Conservation (phyloP, 768 basidiomycete species). For the Boletus rubescentipes region DNA sequence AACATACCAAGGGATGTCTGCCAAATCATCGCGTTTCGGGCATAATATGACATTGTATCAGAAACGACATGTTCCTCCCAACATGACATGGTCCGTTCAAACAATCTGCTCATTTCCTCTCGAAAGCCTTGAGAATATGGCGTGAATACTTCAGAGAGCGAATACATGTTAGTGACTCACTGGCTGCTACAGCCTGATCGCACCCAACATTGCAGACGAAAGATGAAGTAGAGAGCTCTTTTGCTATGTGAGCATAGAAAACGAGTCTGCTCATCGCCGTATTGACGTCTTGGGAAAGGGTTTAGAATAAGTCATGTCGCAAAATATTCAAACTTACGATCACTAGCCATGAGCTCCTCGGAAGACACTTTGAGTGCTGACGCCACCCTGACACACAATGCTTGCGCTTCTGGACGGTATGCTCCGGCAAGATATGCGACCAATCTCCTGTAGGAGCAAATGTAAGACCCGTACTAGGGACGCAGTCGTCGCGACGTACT, state of each 20-base stretch:
- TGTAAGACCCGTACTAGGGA: background rate
- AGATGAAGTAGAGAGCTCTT: constrained; percentile 44
- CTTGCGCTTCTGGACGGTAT: constrained; percentile 53
- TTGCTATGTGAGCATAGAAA: constrained; percentile 50
- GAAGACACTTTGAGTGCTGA: constrained; percentile 40
- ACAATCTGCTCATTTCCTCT: constrained; percentile 39
- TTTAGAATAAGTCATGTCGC: constrained; percentile 1
- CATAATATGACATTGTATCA: constrained; percentile 22
- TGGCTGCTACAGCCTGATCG: constrained; percentile 31
- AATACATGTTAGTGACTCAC: constrained; percentile 29
- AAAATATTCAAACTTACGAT: constrained; percentile 33
- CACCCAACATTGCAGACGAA: constrained; percentile 49
- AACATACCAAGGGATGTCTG: constrained; percentile 12
- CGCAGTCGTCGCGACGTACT: constrained; percentile 36
- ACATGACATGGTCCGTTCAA: constrained; percentile 45
- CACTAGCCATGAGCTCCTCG: constrained; percentile 29
- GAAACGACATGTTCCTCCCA: constrained; percentile 53
- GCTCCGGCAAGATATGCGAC: constrained; percentile 40
- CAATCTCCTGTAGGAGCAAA: constrained; percentile 36
- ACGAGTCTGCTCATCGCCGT: constrained; percentile 36
- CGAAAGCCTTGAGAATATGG: constrained; percentile 46
- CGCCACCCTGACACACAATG: constrained; percentile 43
- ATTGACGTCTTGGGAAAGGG: constrained; percentile 4
- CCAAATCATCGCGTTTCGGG: constrained; percentile 3
- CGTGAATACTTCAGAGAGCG: constrained; percentile 4